A percentile compares a stretch with the other conserved stretches of the same genome.
Evolutionary conservation across 495 filamentous ascomycete species (phyloP).

Genomic region (Cryomyces minteri): DNA sequence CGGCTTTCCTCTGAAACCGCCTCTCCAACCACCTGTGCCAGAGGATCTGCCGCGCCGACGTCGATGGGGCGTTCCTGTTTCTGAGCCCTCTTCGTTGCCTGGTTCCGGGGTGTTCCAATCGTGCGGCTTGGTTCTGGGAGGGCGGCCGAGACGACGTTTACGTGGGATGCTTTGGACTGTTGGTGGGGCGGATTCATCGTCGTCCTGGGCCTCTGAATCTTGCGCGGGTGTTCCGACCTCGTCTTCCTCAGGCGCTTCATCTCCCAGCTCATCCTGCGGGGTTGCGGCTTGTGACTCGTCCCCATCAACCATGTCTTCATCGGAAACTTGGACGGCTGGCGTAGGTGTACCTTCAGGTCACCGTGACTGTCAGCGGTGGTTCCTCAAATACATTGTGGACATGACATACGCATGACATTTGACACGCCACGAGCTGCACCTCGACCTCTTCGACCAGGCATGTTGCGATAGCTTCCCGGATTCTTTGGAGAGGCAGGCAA

Average conservation of each 20-base stretch:
- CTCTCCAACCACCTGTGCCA: conserved; percentile 11
- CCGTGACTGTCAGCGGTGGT: too few relatives aligned
- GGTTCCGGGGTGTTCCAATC: not conserved
- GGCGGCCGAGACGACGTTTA: not conserved
- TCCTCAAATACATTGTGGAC: too few relatives aligned
- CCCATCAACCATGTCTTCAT: not conserved
- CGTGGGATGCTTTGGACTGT: not conserved
- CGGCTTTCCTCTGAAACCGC: conserved; percentile 50
- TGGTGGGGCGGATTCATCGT: not conserved
- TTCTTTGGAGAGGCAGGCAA: too few relatives aligned
- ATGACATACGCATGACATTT: too few relatives aligned
- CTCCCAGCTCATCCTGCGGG: not conserved
- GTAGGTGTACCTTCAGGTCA: not conserved
- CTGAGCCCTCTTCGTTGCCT: not conserved
- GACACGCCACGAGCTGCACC: too few relatives aligned
- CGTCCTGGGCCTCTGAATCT: not conserved
- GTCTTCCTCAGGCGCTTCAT: not conserved
- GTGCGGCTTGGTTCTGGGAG: not conserved
- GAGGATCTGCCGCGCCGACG: not conserved
- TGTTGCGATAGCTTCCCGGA: too few relatives aligned
- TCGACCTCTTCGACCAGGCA: too few relatives aligned
- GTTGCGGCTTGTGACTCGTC: not conserved
- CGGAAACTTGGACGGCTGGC: not conserved
- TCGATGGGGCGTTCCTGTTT: not conserved
- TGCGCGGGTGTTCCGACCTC: not conserved